Evolutionary conservation across 108 stramenopile species (phyloP).

Genomic region (Chaetoceros muelleri): DNA sequence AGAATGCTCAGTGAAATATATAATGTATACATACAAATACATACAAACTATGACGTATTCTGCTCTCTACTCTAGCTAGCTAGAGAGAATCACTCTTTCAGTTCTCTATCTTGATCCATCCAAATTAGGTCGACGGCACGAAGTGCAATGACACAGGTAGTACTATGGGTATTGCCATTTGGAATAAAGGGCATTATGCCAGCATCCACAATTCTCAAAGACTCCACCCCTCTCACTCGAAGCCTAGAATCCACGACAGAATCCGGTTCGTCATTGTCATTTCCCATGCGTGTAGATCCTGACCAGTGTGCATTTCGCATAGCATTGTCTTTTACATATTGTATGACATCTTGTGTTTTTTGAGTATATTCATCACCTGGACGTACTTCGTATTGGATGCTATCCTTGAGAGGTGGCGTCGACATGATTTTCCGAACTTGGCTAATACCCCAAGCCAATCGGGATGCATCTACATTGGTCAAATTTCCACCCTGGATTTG

Average conservation of each 20-base stretch:
- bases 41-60: too few relatives aligned
- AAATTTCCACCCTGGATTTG: slow-evolving; percentile 3
- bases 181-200: slow-evolving; percentile 9
- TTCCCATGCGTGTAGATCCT: slow-evolving; percentile 12
- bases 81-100: too few relatives aligned
- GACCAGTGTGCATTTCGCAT: background rate
- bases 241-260: slow-evolving; percentile 23
- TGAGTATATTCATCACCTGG: slow-evolving; percentile 6
- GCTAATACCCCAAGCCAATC: slow-evolving; percentile 10
- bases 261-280: slow-evolving; percentile 8
- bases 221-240: slow-evolving; percentile 15
- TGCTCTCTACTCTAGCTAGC: too few relatives aligned
- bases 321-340: background rate
- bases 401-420: slow-evolving; percentile 2
- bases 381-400: slow-evolving; percentile 5
- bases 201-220: slow-evolving; percentile 30
- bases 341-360: background rate
- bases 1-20: too few relatives aligned
- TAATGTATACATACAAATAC: too few relatives aligned
- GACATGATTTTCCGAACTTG: slow-evolving; percentile 6
- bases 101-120: too few relatives aligned
- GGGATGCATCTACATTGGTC: slow-evolving; percentile 1
- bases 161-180: slow-evolving; percentile 22
- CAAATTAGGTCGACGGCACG: slow-evolving; percentile 14
- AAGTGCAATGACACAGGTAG: slow-evolving; percentile 13